Conservation (phyloP, 2,329 filamentous ascomycete species). For the Lanzia echinophila region DNA sequence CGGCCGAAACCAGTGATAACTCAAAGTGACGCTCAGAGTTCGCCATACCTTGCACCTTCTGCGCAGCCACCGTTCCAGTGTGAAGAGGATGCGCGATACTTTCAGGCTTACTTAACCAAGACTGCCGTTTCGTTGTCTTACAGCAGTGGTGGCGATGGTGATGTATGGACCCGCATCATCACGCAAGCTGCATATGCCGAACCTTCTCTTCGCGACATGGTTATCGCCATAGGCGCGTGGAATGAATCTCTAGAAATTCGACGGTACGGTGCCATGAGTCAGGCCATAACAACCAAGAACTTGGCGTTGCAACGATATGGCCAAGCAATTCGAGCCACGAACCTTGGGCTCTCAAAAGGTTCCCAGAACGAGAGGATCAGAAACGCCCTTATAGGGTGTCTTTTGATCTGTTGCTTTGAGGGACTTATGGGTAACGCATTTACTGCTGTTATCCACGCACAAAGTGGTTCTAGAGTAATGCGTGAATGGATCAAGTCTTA, state of each 20-base stretch:
- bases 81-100: constrained; percentile 36
- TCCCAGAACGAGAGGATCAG: not conserved
- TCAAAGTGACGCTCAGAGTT: not conserved
- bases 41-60: not conserved
- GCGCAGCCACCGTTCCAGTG: constrained; percentile 21
- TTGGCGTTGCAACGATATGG: constrained; percentile 10
- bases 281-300: constrained; percentile 1
- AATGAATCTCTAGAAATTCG: constrained; percentile 5
- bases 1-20: not conserved
- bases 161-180: constrained; percentile 56
- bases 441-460: constrained; percentile 7
- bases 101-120: constrained; percentile 4
- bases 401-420: constrained; percentile 12
- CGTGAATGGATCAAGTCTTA: constrained; percentile 4
- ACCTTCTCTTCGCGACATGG: constrained; percentile 52
- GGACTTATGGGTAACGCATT: constrained; percentile 5
- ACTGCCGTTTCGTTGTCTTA: constrained; percentile 22
- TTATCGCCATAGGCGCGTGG: constrained; percentile 57
- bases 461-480: constrained; percentile 1
- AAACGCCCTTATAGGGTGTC: constrained; percentile 10
- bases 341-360: not conserved
- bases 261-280: not conserved
- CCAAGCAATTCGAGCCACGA: constrained; percentile 9
- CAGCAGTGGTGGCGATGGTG: constrained; percentile 40
- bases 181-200: constrained; percentile 56